These are phyloP conservation scores for Suillus americanus DNA, from an alignment of 768 basidiomycete species.

Conservation along the genomic window DNA sequence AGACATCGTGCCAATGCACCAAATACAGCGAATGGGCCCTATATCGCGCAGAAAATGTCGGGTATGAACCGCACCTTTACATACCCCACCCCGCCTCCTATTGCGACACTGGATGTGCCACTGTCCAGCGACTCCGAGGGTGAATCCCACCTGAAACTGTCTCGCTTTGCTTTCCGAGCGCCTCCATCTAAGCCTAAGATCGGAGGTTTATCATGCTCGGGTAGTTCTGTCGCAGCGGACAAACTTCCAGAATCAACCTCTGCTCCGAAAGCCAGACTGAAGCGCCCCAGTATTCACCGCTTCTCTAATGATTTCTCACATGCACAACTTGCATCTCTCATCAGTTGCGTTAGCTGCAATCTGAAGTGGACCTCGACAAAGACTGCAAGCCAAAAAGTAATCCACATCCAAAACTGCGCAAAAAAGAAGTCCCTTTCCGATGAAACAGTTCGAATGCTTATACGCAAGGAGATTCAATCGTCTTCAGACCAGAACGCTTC, in stretches of 20 bases:
- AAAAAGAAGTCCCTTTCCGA: slow-evolving; percentile 54
- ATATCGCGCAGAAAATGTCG: not conserved
- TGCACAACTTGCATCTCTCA: slow-evolving; percentile 45
- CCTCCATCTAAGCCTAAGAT: not conserved
- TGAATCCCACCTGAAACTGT: slow-evolving; percentile 27
- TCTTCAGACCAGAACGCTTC: slow-evolving; percentile 11
- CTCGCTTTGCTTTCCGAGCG: slow-evolving; percentile 41
- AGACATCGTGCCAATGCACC: not conserved
- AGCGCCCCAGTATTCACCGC: slow-evolving; percentile 1
- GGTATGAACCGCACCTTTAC: not conserved
- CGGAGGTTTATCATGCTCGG: not conserved
- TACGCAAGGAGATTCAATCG: slow-evolving; percentile 47
- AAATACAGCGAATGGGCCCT: not conserved
- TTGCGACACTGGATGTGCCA: slow-evolving; percentile 13
- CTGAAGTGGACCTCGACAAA: slow-evolving; percentile 71
- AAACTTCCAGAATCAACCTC: not conserved
- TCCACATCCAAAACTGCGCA: slow-evolving; percentile 69
- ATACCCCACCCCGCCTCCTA: slow-evolving; percentile 13
- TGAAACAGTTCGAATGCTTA: slow-evolving; percentile 53
- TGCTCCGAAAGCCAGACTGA: not conserved
- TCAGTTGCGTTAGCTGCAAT: slow-evolving; percentile 65
- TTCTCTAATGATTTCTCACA: slow-evolving; percentile 42
- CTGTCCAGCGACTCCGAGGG: slow-evolving; percentile 22
- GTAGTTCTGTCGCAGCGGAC: not conserved
- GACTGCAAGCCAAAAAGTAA: slow-evolving; percentile 56